Base-by-base conservation (phyloP, 306 rosid genomes). In the Dalbergia cultrata region DNA sequence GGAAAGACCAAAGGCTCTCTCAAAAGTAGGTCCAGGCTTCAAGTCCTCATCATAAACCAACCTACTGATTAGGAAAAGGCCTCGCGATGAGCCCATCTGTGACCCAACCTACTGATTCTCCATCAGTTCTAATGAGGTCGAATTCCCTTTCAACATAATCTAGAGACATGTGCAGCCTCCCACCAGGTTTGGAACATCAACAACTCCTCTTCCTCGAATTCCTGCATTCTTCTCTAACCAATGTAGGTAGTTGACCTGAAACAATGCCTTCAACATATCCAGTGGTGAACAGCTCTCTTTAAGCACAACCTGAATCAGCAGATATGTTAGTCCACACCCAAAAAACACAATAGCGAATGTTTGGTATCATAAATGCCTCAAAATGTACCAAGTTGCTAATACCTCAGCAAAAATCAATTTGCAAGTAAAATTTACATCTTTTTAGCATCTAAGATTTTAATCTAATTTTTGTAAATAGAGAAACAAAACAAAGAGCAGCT, bases 31-130 rank as follows among this genome's bases (percentile, higher is more conserved):
- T 5, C 99, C 99, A 0, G 98, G 97, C 69, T 96, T 96, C 89
- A 96, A 89, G 73, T 96, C 87, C 84, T 96, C 99, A 10, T 96
- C 99, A 9, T 96, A 96, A n/a, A n/a, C n/a, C n/a, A n/a, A n/a
- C n/a, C n/a, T n/a, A n/a, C n/a, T n/a, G 85, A 66, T 77, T 88
- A 9, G 95, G 90, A 66, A 90, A 83, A 52, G 99, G 97, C 81
- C 99, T 90, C 21, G 97, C 97, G 50, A 95, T 91, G 13, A 95
- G 95, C 59, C 97, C 97, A 53, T 95, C 97, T 3, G 83, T 86
- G 58, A 80, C 72, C 99, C 97, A 95, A 31, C 99, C 97, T 26
- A 19, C 85, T 7, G 80, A 77, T 81, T 93, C 92, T 34, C 95
- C 95, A 41, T 95, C 99, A 12, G 13, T 87, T 85, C 87, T 93